Conservation (phyloP, 345 rosid species). For the Theobroma cacao region DNA sequence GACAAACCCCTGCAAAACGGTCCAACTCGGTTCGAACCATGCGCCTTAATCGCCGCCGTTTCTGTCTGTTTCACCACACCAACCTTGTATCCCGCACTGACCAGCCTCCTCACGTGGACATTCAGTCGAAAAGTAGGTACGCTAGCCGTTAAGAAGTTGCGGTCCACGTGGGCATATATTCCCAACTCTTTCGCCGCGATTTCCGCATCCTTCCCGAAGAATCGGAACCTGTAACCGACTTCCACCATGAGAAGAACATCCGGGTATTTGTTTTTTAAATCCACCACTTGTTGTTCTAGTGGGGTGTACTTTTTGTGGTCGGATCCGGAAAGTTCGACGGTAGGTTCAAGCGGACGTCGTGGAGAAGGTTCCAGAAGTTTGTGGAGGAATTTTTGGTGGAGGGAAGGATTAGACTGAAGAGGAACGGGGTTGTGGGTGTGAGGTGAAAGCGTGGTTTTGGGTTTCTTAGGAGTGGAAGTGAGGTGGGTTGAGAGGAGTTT, state of each 20-base stretch:
- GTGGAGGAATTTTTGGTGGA: conserved; percentile 50
- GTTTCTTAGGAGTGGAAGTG: conserved; percentile 38
- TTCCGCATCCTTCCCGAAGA: conserved; percentile 91
- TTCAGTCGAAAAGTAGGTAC: conserved; percentile 85
- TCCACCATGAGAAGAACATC: conserved; percentile 89
- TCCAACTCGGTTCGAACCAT: conserved; percentile 52
- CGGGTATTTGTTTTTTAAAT: conserved; percentile 57
- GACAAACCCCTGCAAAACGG: conserved; percentile 85
- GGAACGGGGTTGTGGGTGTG: conserved; percentile 47
- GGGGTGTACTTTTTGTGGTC: conserved; percentile 61
- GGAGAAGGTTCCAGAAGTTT: conserved; percentile 38
- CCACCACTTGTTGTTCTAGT: conserved; percentile 76
- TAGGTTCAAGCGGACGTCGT: not conserved
- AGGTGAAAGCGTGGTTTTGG: conserved; percentile 37
- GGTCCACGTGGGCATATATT: conserved; percentile 79
- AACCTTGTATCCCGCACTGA: conserved; percentile 79
- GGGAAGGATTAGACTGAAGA: conserved; percentile 28
- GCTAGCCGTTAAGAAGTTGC: conserved; percentile 81
- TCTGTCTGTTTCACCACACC: conserved; percentile 98
- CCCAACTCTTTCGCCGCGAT: conserved; percentile 74
- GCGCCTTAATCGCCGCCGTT: conserved; percentile 90
- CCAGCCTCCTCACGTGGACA: conserved; percentile 81
- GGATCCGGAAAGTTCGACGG: conserved; percentile 12
- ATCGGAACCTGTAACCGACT: conserved; percentile 88
- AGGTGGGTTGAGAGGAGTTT: conserved; percentile 60